Base-by-base conservation (phyloP, 2,329 filamentous ascomycete species). In the Colletotrichum aenigma region DNA sequence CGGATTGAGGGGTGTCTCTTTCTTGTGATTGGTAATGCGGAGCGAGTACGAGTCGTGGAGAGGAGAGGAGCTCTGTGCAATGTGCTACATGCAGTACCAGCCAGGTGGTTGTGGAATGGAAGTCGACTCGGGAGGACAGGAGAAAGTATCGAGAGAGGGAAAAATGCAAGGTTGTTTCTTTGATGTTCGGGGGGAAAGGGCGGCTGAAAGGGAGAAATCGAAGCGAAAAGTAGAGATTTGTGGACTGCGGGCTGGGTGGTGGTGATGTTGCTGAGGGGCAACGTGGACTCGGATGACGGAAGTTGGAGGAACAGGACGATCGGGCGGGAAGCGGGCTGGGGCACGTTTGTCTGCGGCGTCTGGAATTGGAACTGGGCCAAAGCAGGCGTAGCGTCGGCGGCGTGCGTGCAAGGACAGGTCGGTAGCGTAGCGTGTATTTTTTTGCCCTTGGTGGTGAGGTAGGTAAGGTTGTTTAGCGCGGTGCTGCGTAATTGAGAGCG, bases 251-350 rank as follows among this genome's bases (percentile, higher is more conserved):
- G 60, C 26, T 34, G 56, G 26, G 62, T 66, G 69, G 64, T 73
- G 73, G 64, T 75, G 73, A 58, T 73, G 70, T 52, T 52, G 55
- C 62, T 43, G 73, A 75, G 73, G 70, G 73, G 73, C 73, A 75
- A 73, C 73, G 73, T 75, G 73, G 73, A 68, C 73, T 75, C 64
- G 56, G 73, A 75, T 73, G 73, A 75, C 73, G 73, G 73, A 73
- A 73, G 73, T 48, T 75, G 73, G 38, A 75, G 68, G 73, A 75
- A 67, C 62, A 72, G 62, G 68, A 62, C 64, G 69, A 72, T 71
- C 38, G 69, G 69, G 72, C 69, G 69, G 72, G 62, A 75, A 71
- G 38, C 52, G 67, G 61, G 52, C 72, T 61, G 28, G 58, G 38
- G 67, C 67, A 74, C 60, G 71, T 52, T 66, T 71, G 71, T 74